Evolutionary conservation across 257 asterid species (phyloP).

Genomic region (Jaltomata sinuosa): DNA sequence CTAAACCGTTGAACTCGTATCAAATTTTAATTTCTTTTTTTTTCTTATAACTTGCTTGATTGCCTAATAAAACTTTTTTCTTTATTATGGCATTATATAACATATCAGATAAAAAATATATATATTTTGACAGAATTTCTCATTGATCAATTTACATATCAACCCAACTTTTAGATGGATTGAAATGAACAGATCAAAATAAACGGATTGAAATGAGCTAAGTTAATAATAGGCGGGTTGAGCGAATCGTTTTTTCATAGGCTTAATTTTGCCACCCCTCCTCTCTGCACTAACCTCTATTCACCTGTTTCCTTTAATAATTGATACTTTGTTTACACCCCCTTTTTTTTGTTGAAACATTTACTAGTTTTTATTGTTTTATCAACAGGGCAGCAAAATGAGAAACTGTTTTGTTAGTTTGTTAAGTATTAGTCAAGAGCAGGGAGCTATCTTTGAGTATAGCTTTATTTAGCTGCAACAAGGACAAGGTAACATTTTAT

Average conservation of each 20-base stretch:
- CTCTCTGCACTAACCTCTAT: not conserved
- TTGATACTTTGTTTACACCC: not conserved
- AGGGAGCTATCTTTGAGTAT: not conserved
- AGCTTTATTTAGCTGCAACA: not conserved
- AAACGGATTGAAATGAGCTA: not conserved
- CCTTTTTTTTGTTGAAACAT: not conserved
- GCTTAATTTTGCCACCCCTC: not conserved
- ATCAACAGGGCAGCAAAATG: not conserved
- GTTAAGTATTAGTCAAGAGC: not conserved
- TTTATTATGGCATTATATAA: not conserved
- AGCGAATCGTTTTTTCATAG: not conserved
- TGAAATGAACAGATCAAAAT: not conserved
- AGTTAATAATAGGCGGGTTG: not conserved
- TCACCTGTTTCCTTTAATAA: not conserved
- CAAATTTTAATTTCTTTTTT: not conserved
- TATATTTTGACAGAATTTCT: not conserved
- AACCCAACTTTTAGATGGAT: not conserved
- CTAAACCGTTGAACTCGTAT: not conserved
- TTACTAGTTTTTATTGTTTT: not conserved
- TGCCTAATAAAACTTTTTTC: not conserved
- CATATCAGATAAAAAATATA: not conserved
- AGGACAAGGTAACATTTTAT: not conserved
- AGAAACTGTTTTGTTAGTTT: not conserved
- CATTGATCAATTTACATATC: not conserved
- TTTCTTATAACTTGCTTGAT: not conserved